Evolutionary conservation across 345 rosid genomes (phyloP).

Genomic region (Pelargonium nanum): DNA sequence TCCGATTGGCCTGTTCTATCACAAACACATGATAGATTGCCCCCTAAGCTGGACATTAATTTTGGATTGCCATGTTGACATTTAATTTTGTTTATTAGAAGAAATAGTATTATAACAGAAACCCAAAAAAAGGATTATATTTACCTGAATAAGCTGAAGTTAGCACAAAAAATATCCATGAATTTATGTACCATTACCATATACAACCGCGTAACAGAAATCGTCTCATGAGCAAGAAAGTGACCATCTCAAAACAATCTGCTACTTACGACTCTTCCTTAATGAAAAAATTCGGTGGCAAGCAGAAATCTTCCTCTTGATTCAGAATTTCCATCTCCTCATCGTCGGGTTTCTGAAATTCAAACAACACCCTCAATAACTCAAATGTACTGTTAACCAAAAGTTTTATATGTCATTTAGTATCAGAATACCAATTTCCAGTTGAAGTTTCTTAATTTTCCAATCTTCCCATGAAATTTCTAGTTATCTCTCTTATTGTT

Average conservation of each 20-base stretch:
- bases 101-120: too few species aligned
- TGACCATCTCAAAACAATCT: slow-evolving; percentile 8
- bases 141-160: slow-evolving; percentile 5
- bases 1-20: too few species aligned
- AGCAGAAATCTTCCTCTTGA: slow-evolving; percentile 79
- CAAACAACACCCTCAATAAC: background rate
- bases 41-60: too few species aligned
- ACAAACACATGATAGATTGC: too few species aligned
- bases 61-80: too few species aligned
- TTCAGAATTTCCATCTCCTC: slow-evolving; percentile 70
- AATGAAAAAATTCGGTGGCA: slow-evolving; percentile 76
- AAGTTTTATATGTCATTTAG: too few species aligned
- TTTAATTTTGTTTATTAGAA: too few species aligned
- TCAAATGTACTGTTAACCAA: too few species aligned
- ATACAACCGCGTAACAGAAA: slow-evolving; percentile 2
- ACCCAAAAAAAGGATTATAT: slow-evolving; percentile 4
- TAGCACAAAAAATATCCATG: slow-evolving; percentile 7
- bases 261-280: slow-evolving; percentile 51
- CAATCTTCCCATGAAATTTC: background rate
- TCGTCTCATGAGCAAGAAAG: background rate
- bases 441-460: background rate
- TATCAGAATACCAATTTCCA: background rate
- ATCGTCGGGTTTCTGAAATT: slow-evolving; percentile 75
- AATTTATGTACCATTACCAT: too few species aligned
- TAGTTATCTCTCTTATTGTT: background rate